These are phyloP conservation scores for Gracilaria caudata DNA, from an alignment of 23 red algal species.

Conservation along the genomic window DNA sequence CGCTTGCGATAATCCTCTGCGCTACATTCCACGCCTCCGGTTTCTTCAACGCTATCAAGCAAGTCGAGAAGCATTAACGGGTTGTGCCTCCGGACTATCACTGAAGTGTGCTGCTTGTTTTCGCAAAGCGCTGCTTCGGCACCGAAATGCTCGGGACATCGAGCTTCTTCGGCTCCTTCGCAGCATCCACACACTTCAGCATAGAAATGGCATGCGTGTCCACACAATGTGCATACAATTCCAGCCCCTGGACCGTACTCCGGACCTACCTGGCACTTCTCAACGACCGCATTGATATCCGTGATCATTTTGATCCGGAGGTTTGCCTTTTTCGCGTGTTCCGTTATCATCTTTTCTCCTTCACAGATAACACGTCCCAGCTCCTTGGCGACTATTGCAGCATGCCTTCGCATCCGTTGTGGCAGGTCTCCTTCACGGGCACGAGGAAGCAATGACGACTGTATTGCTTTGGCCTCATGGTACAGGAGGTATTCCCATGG, in stretches of 20 bases:
- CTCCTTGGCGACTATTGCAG: slow-evolving; percentile 35
- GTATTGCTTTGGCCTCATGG: slow-evolving; percentile 40
- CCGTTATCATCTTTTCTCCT: slow-evolving; percentile 31
- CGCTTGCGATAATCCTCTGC: slow-evolving; percentile 1
- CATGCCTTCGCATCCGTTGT: background rate
- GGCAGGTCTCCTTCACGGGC: background rate
- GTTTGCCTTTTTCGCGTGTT: slow-evolving; percentile 18
- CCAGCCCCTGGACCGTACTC: slow-evolving; percentile 52
- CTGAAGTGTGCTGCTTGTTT: slow-evolving; percentile 26
- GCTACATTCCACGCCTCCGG: slow-evolving; percentile 10
- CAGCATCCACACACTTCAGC: slow-evolving; percentile 54
- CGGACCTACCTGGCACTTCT: slow-evolving; percentile 30
- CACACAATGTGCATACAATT: slow-evolving; percentile 41
- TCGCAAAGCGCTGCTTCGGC: slow-evolving; percentile 1
- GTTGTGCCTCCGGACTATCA: slow-evolving; percentile 49
- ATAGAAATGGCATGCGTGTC: slow-evolving; percentile 50
- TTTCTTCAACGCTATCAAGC: slow-evolving; percentile 26
- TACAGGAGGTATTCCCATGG: slow-evolving; percentile 66
- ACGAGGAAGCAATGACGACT: background rate
- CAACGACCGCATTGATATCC: slow-evolving; percentile 1
- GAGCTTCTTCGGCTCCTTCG: slow-evolving; percentile 32
- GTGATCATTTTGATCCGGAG: slow-evolving; percentile 27
- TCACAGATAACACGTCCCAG: slow-evolving; percentile 25
- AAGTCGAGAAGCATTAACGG: slow-evolving; percentile 39
- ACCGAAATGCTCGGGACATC: slow-evolving; percentile 55